Evolutionary conservation across 108 stramenopile genomes (phyloP), one percentile per base, ranked within the genome.

Genomic region (Skeletonema tropicum): DNA sequence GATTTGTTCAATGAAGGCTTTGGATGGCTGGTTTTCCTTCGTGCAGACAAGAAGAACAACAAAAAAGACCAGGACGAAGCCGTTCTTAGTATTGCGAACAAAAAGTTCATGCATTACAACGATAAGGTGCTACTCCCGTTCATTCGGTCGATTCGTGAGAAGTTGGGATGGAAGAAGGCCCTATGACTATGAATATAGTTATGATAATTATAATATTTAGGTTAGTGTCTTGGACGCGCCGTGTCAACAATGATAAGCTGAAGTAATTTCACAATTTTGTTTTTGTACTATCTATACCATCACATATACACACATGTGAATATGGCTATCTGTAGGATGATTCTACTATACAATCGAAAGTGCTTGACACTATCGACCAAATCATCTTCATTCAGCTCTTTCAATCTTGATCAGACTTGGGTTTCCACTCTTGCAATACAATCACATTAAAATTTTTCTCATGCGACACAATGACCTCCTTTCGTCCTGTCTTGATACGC

Each of bases 361-460:
- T 1, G 26, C 26, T 29, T 2, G 26, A 35, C 33, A 35, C 33
- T 7, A 35, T 35, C 33, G 7, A 35, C 0, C 33, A 35, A 35
- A 7, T 7, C 33, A 35, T 35, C 33, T 35, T 3, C 33, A 35
- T 35, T 7, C 26, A 29, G 26, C 26, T 29, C 26, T 29, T 29
- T 29, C 26, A 29, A 29, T 29, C 26, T 29, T 29, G 26, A 35
- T 41, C 39, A 41, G 39, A 41, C 12, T 41, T 41, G 39, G 39
- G 87, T n/a, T 73, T 79, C 92, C 92, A 92, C 39, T 83, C 64
- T 55, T 92, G 92, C 32, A 92, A 84, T 17, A 92, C 87, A 30
- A 90, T 79, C 10, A 89, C 85, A 21, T 89, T 73, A 58, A 91
- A 93, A 33, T 93, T 87, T 32, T 71, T 64, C 48, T 88, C 87